Evolutionary conservation across 2,329 filamentous ascomycete species (phyloP).

Genomic region (Aspergillus bombycis): DNA sequence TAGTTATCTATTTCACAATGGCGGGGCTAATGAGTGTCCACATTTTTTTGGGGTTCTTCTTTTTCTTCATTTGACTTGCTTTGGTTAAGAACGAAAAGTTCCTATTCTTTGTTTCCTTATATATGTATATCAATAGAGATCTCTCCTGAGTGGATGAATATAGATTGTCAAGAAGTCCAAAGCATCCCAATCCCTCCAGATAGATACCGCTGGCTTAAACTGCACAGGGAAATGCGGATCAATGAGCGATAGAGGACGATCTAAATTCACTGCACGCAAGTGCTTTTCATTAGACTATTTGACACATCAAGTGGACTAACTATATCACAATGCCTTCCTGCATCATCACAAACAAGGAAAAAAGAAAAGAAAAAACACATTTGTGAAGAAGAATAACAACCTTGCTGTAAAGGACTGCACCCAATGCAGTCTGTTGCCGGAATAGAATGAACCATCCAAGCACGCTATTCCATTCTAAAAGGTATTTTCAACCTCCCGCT

Average conservation of each 20-base stretch:
- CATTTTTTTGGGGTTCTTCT: background rate
- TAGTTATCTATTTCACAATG: background rate
- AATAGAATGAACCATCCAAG: slow-evolving; percentile 1
- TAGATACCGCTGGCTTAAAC: background rate
- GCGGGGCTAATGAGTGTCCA: background rate
- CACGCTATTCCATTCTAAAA: slow-evolving; percentile 20
- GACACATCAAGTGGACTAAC: slow-evolving; percentile 11
- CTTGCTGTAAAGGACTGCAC: slow-evolving; percentile 27
- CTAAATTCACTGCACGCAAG: slow-evolving; percentile 10
- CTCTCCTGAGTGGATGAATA: background rate
- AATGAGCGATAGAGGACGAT: background rate
- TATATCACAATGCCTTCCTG: slow-evolving; percentile 17
- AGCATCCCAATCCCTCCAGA: background rate
- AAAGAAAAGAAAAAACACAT: slow-evolving; percentile 9
- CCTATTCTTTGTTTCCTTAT: background rate
- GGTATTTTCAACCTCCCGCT: slow-evolving; percentile 4
- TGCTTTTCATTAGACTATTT: slow-evolving; percentile 18
- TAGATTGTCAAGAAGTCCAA: background rate
- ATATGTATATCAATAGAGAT: background rate
- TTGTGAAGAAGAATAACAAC: slow-evolving; percentile 7
- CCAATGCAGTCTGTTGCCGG: slow-evolving; percentile 22
- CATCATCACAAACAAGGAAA: slow-evolving; percentile 26
- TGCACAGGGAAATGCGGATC: background rate
- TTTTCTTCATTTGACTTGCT: background rate
- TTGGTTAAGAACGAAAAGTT: background rate